phyloP scores from a whole-genome alignment of 192 early-diverging fungal genomes.

The Phycomyces nitens region DNA sequence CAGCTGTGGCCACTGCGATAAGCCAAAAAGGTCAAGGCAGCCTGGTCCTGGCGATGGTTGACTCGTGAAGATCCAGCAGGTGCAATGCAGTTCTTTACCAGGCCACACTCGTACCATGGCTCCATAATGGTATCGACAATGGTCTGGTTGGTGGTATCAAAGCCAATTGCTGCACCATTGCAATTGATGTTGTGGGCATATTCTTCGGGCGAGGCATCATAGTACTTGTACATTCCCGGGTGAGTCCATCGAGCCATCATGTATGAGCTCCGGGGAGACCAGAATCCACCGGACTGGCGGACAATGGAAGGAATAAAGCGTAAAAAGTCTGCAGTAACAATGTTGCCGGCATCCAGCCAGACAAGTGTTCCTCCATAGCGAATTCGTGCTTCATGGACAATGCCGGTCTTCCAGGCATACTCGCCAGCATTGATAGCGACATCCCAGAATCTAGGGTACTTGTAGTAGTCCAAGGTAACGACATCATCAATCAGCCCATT shows the following conservation, averaged over 20 bases:
- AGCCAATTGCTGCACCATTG: conserved; percentile 49
- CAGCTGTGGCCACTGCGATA: conserved; percentile 35
- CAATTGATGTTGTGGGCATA: conserved; percentile 44
- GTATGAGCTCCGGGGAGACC: conserved; percentile 46
- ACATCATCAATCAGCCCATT: conserved; percentile 43
- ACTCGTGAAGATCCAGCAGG: conserved; percentile 44
- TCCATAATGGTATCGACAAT: conserved; percentile 39
- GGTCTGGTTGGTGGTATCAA: conserved; percentile 37
- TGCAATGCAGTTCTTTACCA: conserved; percentile 45
- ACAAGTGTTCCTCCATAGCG: conserved; percentile 40
- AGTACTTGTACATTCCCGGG: conserved; percentile 45
- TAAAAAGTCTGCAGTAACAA: conserved; percentile 42
- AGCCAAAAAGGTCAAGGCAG: conserved; percentile 47
- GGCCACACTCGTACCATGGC: conserved; percentile 46
- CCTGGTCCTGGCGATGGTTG: conserved; percentile 58
- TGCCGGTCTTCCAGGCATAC: conserved; percentile 56
- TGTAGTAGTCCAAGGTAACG: conserved; percentile 40
- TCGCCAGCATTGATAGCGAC: conserved; percentile 39
- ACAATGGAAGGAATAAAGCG: conserved; percentile 1
- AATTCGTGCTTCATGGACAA: conserved; percentile 45
- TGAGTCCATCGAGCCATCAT: conserved; percentile 44
- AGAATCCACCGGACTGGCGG: conserved; percentile 41
- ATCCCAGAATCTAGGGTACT: conserved; percentile 50
- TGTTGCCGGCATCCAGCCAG: conserved; percentile 53
- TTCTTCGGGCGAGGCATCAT: conserved; percentile 25